A percentile compares a stretch with the other conserved stretches of the same genome.
Evolutionary conservation across 805 yeast species (phyloP).

Genomic region (Lachancea meyersii): DNA sequence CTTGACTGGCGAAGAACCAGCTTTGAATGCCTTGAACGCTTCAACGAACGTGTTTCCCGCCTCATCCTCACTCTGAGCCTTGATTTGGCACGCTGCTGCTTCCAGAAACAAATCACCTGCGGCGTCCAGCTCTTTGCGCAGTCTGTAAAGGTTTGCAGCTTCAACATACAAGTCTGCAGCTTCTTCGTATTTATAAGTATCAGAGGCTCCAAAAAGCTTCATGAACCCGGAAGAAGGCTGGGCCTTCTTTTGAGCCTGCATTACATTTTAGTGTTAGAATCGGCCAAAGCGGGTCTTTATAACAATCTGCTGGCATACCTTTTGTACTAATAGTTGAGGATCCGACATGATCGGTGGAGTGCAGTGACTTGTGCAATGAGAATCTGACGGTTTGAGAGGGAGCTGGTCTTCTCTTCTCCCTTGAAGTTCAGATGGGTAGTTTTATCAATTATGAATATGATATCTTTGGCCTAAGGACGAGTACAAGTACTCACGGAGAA

Average conservation of each 20-base stretch:
- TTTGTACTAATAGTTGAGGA: constrained; percentile 40
- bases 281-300: neutral
- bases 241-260: constrained; percentile 63
- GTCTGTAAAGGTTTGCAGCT: constrained; percentile 86
- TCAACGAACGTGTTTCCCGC: constrained; percentile 87
- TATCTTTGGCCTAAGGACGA: too few relatives aligned
- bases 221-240: constrained; percentile 69
- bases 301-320: constrained; percentile 17
- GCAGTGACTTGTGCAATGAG: too few relatives aligned
- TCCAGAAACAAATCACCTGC: constrained; percentile 83
- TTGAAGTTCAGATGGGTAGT: too few relatives aligned
- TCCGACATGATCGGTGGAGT: constrained; percentile 34
- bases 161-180: constrained; percentile 86
- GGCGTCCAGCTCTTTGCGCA: constrained; percentile 60
- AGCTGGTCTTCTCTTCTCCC: too few relatives aligned
- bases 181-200: constrained; percentile 68
- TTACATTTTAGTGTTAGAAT: constrained; percentile 15
- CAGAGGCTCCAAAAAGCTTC: constrained; percentile 58
- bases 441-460: too few relatives aligned
- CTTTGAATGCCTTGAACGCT: constrained; percentile 80
- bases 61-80: constrained; percentile 77
- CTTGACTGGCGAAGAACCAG: constrained; percentile 67
- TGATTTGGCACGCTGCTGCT: constrained; percentile 75
- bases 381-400: too few relatives aligned
- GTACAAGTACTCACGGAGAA: too few relatives aligned